phyloP scores from a whole-genome alignment of 192 early-diverging fungal genomes.

The Kappamyces sp. region DNA sequence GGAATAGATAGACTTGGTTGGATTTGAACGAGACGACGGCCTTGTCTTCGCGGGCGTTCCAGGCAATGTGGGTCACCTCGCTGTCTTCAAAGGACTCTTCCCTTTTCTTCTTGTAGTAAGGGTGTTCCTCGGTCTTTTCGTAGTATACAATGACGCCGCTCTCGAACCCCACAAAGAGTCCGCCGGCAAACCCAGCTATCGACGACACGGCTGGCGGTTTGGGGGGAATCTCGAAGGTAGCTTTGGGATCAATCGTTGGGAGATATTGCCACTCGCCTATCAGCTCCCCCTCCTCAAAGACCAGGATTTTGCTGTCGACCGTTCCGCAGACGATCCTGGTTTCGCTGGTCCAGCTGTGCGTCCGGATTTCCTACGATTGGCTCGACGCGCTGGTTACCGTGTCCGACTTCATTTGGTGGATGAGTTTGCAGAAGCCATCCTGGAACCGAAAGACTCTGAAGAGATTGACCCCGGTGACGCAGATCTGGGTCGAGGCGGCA shows the following conservation, averaged over 20 bases:
- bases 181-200: constrained; percentile 29
- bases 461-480: constrained; percentile 38
- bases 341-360: constrained; percentile 45
- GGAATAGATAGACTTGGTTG: constrained; percentile 33
- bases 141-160: constrained; percentile 37
- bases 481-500: constrained; percentile 33
- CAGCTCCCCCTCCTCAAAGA: constrained; percentile 50
- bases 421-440: constrained; percentile 43
- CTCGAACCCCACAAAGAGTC: constrained; percentile 39
- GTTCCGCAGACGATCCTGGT: constrained; percentile 43
- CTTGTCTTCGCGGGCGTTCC: constrained; percentile 30
- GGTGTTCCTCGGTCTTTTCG: constrained; percentile 42
- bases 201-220: constrained; percentile 30
- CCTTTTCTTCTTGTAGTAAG: constrained; percentile 34
- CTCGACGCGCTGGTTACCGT: constrained; percentile 26
- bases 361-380: constrained; percentile 37
- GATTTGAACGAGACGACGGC: constrained; percentile 28
- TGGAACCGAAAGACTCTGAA: constrained; percentile 38
- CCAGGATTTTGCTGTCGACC: constrained; percentile 41
- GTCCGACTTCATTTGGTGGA: constrained; percentile 41
- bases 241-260: constrained; percentile 13
- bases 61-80: constrained; percentile 23
- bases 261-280: constrained; percentile 32
- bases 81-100: constrained; percentile 36
- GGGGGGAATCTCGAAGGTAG: constrained; percentile 3